These are phyloP conservation scores for Candida frijolesensis DNA, from an alignment of 1,139 yeast genomes.

Conservation along the genomic window DNA sequence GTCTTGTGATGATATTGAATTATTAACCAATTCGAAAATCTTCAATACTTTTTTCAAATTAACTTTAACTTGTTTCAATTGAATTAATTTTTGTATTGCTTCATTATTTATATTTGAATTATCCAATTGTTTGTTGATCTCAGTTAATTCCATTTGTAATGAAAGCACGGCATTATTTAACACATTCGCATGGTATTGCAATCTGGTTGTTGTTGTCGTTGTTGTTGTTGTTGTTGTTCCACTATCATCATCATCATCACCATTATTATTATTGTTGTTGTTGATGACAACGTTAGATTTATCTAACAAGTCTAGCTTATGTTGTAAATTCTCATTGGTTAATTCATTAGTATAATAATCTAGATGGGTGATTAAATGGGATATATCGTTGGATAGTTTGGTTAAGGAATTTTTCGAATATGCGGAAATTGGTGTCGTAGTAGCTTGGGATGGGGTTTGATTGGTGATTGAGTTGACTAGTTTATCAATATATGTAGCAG, in stretches of 20 bases:
- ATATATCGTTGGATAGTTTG: constrained; percentile 31
- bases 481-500: constrained; percentile 41
- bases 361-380: constrained; percentile 53
- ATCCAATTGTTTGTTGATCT: constrained; percentile 27
- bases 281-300: constrained; percentile 19
- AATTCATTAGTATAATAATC: constrained; percentile 64
- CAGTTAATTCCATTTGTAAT: constrained; percentile 50
- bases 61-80: constrained; percentile 44
- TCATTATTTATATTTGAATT: constrained; percentile 15
- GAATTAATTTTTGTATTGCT: constrained; percentile 43
- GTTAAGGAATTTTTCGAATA: constrained; percentile 29
- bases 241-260: constrained; percentile 21
- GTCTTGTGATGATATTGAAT: constrained; percentile 17
- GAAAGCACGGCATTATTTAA: constrained; percentile 59
- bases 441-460: constrained; percentile 12
- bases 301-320: constrained; percentile 39
- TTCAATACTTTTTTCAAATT: constrained; percentile 48
- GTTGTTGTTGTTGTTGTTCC: constrained; percentile 35
- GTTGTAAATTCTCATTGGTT: constrained; percentile 50
- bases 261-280: constrained; percentile 23
- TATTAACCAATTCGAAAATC: constrained; percentile 42
- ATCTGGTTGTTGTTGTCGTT: constrained; percentile 44
- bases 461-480: constrained; percentile 31
- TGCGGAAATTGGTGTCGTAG: constrained; percentile 17
- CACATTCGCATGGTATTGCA: constrained; percentile 65